These are phyloP conservation scores for Rhododendron molle DNA, from an alignment of 148 eudicot species.

Conservation along the genomic window DNA sequence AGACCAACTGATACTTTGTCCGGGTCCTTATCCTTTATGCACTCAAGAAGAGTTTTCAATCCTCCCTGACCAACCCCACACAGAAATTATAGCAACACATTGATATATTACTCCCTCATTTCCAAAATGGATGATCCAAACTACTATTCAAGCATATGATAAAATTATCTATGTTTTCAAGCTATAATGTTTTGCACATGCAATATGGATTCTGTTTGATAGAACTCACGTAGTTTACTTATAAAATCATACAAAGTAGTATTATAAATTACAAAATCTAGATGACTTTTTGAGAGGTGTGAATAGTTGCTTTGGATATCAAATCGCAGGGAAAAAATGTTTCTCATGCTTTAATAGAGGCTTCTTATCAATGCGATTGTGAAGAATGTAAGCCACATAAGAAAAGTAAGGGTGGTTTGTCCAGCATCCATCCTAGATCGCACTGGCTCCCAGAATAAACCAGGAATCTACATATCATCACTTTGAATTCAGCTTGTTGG, in stretches of 20 bases:
- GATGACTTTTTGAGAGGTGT: no score
- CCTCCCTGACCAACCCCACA: slow-evolving; percentile 51
- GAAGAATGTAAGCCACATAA: not conserved
- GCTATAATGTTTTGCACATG: no score
- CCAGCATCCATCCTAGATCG: not conserved
- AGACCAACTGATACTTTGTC: slow-evolving; percentile 77
- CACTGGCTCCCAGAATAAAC: no score
- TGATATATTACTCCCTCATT: no score
- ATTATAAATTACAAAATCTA: no score
- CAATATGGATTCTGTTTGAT: no score
- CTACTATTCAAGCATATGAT: no score
- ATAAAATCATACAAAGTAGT: no score
- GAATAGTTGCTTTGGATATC: not conserved
- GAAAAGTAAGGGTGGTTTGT: not conserved
- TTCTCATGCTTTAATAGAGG: not conserved
- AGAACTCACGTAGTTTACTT: no score
- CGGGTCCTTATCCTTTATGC: slow-evolving; percentile 75
- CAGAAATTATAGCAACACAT: not conserved
- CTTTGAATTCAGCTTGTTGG: not conserved
- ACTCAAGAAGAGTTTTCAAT: slow-evolving; percentile 59
- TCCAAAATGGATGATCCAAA: no score
- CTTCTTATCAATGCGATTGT: not conserved
- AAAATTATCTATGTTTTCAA: no score
- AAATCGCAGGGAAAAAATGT: not conserved
- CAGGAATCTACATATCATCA: not conserved